Conservation (phyloP, 352 stramenopile genomes). For the Globisporangium cystogenes region DNA sequence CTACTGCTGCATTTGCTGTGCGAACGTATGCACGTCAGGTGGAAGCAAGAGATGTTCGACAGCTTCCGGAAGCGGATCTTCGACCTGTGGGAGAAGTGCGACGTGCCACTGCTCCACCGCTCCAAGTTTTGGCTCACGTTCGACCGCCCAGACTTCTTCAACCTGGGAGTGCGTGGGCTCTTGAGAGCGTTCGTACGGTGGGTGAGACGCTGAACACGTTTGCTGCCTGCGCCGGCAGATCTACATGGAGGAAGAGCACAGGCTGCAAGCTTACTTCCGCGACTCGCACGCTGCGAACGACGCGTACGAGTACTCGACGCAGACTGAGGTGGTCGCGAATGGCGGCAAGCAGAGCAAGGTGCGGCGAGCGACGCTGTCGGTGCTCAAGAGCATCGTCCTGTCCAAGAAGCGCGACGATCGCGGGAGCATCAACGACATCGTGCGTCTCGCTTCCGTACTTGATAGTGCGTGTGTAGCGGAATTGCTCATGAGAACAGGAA, state of each 20-base stretch:
- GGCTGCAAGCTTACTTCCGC: slow-evolving; percentile 33
- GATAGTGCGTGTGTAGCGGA: background rate
- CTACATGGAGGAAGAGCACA: slow-evolving; percentile 56
- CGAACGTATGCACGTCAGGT: slow-evolving; percentile 20
- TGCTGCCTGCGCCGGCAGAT: slow-evolving; percentile 21
- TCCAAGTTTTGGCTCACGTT: slow-evolving; percentile 85
- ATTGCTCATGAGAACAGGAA: no score
- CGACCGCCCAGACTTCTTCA: slow-evolving; percentile 68
- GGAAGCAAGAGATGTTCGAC: slow-evolving; percentile 56
- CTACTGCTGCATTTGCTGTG: background rate
- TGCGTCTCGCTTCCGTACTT: slow-evolving; percentile 16
- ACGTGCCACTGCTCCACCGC: slow-evolving; percentile 61
- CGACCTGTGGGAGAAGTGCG: slow-evolving; percentile 56
- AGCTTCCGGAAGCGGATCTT: slow-evolving; percentile 54
- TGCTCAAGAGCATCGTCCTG: slow-evolving; percentile 21
- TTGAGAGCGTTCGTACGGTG: no score
- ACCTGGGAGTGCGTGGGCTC: slow-evolving; percentile 42
- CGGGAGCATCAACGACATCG: slow-evolving; percentile 27
- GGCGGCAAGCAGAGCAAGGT: slow-evolving; percentile 16
- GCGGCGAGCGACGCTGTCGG: slow-evolving; percentile 12
- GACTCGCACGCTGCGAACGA: slow-evolving; percentile 28
- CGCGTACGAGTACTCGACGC: slow-evolving; percentile 34
- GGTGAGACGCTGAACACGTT: background rate
- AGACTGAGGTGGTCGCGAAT: slow-evolving; percentile 13
- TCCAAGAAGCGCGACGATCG: slow-evolving; percentile 17